phyloP scores from a whole-genome alignment of 164 flowering plant genomes.

The Buxus sempervirens region DNA sequence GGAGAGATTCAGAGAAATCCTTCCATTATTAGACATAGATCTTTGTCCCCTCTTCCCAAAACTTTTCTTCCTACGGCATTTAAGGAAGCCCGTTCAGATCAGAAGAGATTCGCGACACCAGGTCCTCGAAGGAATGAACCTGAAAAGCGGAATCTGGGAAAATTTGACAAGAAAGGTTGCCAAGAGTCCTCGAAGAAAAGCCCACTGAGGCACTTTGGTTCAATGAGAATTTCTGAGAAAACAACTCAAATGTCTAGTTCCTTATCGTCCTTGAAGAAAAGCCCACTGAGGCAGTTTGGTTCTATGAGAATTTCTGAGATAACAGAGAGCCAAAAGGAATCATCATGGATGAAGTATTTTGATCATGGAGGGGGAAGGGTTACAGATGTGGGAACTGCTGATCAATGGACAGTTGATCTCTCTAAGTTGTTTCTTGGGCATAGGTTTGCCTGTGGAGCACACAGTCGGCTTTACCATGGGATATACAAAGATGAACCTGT shows the following conservation, averaged over 20 bases:
- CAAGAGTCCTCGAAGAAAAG: constrained; percentile 3
- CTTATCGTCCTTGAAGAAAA: constrained; percentile 10
- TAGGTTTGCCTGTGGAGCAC: constrained; percentile 80
- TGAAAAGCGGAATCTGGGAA: constrained; percentile 36
- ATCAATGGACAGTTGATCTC: constrained; percentile 65
- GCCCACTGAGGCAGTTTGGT: constrained; percentile 42
- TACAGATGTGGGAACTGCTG: constrained; percentile 56
- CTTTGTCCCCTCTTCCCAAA: constrained; percentile 56
- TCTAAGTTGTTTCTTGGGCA: constrained; percentile 67
- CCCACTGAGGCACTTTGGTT: no score
- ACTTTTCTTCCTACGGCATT: constrained; percentile 55
- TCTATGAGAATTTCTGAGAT: constrained; percentile 38
- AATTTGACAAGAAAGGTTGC: constrained; percentile 27
- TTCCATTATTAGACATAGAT: constrained; percentile 40
- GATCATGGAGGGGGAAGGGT: constrained; percentile 75
- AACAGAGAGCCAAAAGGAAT: constrained; percentile 47
- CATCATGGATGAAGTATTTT: constrained; percentile 70
- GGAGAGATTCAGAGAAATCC: constrained; percentile 19
- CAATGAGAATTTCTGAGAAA: no score
- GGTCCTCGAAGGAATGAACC: constrained; percentile 38
- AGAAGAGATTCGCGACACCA: constrained; percentile 73
- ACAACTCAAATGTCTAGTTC: constrained; percentile 14
- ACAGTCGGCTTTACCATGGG: constrained; percentile 85
- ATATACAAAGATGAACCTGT: constrained; percentile 68
- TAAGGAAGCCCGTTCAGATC: constrained; percentile 60